Conservation (phyloP, 169 alveolate species). For the Babesia bigemina region DNA sequence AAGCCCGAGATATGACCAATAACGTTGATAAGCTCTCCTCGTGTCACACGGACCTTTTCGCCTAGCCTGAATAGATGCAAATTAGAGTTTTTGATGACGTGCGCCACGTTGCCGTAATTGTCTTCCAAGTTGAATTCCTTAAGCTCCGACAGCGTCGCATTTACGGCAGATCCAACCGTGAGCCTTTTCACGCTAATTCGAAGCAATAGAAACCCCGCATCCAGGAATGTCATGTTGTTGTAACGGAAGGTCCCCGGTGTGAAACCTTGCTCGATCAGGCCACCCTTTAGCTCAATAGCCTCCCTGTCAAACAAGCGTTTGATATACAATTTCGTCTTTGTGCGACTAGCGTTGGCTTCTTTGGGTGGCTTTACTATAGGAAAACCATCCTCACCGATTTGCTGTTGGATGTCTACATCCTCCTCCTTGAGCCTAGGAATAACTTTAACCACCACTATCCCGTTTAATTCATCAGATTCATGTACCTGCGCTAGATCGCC, state of each 20-base stretch:
- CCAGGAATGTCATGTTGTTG: conserved; percentile 82
- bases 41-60: conserved; percentile 77
- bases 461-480: conserved; percentile 81
- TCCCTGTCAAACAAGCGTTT: conserved; percentile 78
- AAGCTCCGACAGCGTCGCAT: conserved; percentile 82
- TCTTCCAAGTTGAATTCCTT: conserved; percentile 77
- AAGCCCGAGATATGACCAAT: conserved; percentile 76
- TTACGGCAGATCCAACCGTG: conserved; percentile 69
- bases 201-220: conserved; percentile 79
- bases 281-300: conserved; percentile 81
- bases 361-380: conserved; percentile 1
- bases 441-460: conserved; percentile 76
- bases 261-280: conserved; percentile 82
- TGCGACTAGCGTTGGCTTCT: not conserved
- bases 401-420: conserved; percentile 10
- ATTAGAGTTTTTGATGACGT: conserved; percentile 55
- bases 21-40: conserved; percentile 78
- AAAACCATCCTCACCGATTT: conserved; percentile 2
- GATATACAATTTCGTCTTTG: conserved; percentile 15
- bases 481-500: conserved; percentile 84
- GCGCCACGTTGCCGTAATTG: conserved; percentile 58
- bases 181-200: conserved; percentile 78
- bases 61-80: conserved; percentile 78
- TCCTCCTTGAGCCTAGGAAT: conserved; percentile 77
- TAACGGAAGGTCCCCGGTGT: conserved; percentile 84